A percentile compares a stretch with the other conserved stretches of the same genome.
phyloP scores from a whole-genome alignment of 148 eudicot species.

The Drosera capensis region DNA sequence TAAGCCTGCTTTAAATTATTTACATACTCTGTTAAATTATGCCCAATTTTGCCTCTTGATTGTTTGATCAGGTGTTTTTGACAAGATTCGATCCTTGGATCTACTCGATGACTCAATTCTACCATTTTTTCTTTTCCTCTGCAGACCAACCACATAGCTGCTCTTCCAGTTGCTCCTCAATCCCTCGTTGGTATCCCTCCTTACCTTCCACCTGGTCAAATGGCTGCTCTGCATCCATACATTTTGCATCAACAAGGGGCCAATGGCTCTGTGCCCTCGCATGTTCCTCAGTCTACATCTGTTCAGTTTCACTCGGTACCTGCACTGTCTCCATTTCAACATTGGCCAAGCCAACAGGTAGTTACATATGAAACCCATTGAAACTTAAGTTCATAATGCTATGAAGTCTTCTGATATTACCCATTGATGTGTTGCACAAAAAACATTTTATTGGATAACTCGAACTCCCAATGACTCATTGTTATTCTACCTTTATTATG shows the following conservation, averaged over 20 bases:
- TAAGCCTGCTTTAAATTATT: no score
- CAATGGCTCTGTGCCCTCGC: conserved; percentile 45
- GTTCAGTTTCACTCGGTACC: conserved; percentile 41
- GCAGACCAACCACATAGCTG: conserved; percentile 49
- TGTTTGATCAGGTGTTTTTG: no score
- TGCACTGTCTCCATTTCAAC: conserved; percentile 34
- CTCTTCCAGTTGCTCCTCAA: conserved; percentile 42
- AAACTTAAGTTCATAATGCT: neutral
- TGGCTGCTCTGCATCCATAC: conserved; percentile 69
- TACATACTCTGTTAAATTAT: no score
- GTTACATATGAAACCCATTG: neutral
- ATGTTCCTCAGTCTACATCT: conserved; percentile 46
- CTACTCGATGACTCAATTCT: neutral
- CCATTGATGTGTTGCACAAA: no score
- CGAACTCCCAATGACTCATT: no score
- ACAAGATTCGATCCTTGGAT: no score
- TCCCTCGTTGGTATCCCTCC: conserved; percentile 69
- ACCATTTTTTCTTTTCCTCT: neutral
- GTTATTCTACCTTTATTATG: neutral
- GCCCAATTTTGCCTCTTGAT: no score
- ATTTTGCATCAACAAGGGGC: conserved; percentile 72
- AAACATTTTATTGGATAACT: no score
- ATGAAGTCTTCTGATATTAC: neutral
- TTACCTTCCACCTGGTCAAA: conserved; percentile 59
- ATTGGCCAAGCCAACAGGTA: conserved; percentile 80